Evolutionary conservation across 805 yeast species (phyloP).

Genomic region (Hanseniaspora mollemarum): DNA sequence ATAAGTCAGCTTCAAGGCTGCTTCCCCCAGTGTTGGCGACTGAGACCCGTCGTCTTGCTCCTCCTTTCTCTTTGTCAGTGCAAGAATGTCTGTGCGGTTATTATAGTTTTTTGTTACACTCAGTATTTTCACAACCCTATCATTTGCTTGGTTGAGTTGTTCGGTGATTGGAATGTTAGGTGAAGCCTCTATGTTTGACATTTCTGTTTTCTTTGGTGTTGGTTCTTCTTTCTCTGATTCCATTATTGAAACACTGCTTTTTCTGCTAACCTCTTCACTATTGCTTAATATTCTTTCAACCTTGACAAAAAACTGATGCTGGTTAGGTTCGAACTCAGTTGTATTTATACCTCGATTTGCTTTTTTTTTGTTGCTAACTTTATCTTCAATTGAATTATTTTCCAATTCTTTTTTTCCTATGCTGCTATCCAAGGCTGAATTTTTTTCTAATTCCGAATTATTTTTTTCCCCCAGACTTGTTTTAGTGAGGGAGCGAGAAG

Average conservation of each 20-base stretch:
- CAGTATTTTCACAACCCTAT: slow-evolving; percentile 4
- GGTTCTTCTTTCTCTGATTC: background rate
- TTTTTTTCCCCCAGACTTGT: background rate
- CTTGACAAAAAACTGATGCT: background rate
- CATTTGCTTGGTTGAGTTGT: background rate
- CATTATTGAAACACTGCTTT: background rate
- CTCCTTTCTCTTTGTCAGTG: background rate
- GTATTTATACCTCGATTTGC: background rate
- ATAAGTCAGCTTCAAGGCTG: background rate
- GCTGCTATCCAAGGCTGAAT: background rate
- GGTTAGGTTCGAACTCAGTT: background rate
- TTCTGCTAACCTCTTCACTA: background rate
- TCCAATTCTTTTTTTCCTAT: background rate
- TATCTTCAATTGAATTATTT: background rate
- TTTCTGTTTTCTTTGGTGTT: background rate
- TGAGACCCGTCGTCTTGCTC: background rate
- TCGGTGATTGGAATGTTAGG: background rate
- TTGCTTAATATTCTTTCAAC: background rate
- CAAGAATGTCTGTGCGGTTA: slow-evolving; percentile 1
- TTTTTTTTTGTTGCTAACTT: background rate
- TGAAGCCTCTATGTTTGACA: background rate
- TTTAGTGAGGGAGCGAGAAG: background rate
- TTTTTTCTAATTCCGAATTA: slow-evolving; percentile 14
- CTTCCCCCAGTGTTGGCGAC: background rate
- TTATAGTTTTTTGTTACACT: slow-evolving; percentile 3